Base-by-base conservation (phyloP, 495 filamentous ascomycete genomes). In the Hypoxylon cercidicola region DNA sequence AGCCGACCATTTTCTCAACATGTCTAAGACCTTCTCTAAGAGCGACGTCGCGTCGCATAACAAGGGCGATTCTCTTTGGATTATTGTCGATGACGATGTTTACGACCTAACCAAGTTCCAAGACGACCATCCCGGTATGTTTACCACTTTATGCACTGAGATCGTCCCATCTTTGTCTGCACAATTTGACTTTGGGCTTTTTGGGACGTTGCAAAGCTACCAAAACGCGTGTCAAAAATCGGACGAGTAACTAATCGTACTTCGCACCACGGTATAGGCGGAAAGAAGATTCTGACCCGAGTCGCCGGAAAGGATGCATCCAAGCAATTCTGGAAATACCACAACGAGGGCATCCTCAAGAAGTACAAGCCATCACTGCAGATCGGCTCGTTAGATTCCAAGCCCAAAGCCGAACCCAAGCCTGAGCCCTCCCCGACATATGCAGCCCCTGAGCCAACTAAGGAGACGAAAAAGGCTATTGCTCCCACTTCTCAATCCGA, bases 251-350 rank as follows among this genome's bases (percentile, higher is more conserved):
- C 55, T 68, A 52, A 68, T 19, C 16, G 8, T 32, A 37, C 9
- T 25, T n/a, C 18, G 50, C 25, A 55, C 74, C 68, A 59, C 64
- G 1, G 2, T 65, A 49, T 72, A 89, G 92, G 93, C 77, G 94
- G 95, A 69, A 97, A 98, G 86, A 99, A 98, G 81, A 99, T 99
- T 75, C 88, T 99, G 54, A 88, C 92, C 69, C 83, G 94, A 58
- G 93, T 98, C 13, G 95, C 88, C 44, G 95, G 95, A 68, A 99
- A 98, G 75, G 96, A 99, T 68, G 95, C 95, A 15, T 93, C 91
- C 21, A 94, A 96, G 77, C 96, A 97, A 74, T 99, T 99, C 82
- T 99, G 95, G 95, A 99, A 98, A 79, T 98, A 99, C 76, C 95
- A 99, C 83, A 99, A 97, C 70, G 83, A 85, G 70, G 85, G 89